Base-by-base conservation (phyloP, 169 alveolate species). In the Perkinsus chesapeaki region DNA sequence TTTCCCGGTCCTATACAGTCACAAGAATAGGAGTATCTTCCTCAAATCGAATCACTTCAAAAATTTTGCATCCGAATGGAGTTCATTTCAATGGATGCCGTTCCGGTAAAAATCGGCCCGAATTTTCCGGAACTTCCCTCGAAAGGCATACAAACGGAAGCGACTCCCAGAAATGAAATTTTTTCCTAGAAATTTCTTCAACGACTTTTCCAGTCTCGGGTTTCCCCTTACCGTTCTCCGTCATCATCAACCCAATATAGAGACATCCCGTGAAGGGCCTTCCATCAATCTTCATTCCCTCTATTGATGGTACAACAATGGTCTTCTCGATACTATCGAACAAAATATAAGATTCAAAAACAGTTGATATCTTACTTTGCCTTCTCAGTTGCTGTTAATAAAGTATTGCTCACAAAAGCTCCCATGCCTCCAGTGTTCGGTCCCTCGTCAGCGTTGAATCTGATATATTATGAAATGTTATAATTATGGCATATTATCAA, bases 391-490 rank as follows among this genome's bases (percentile, higher is more conserved):
- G 0, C 3, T 3, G 94, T 48, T 20, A 92, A 16, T 7, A 31
- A 37, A 23, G 94, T 3, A 5, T n/a, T 93, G 16, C 95, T 95
- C 39, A 93, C 93, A 73, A 91, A 93, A 43, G 96, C 95, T 16
- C 96, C 96, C 96, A 94, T 94, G 91, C 96, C 96, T 12, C 96
- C 96, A 0, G 96, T 93, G 94, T 93, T 93, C n/a, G 95, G 95
- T 39, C 96, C 96, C 93, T 94, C 93, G 92, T 94, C 96, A 48
- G 91, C 48, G 92, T 94, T 92, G 48, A 1, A 91, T 93, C 92
- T 82, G 92, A 82, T 0, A 31, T 12, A 12, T 9, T 34, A n/a
- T 10, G 60, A 43, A 43, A 43, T 16, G n/a, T n/a, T n/a, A n/a
- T n/a, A n/a, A n/a, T n/a, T n/a, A n/a, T n/a, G n/a, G n/a, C n/a